These are phyloP conservation scores for Colletotrichum falcatum DNA, from an alignment of 2,329 filamentous ascomycete species.

Conservation along the genomic window DNA sequence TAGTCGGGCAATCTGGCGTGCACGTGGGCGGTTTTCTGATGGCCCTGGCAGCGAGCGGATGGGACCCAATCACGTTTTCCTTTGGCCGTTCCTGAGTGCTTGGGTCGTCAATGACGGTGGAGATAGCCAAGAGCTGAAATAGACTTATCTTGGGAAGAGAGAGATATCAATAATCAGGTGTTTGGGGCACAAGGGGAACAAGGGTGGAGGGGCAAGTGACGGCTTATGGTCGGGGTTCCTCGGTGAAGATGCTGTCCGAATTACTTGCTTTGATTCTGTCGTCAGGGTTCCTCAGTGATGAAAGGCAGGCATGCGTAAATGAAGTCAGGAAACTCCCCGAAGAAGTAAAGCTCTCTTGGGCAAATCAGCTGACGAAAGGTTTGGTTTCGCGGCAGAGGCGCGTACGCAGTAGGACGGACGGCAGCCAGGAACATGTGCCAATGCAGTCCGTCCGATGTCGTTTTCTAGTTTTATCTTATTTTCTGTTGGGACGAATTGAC, in stretches of 20 bases:
- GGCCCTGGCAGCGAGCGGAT: conserved; percentile 21
- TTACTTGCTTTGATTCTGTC: not conserved
- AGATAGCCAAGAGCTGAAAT: not conserved
- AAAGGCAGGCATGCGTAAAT: not conserved
- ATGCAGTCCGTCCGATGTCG: conserved; percentile 25
- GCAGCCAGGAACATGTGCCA: conserved; percentile 30
- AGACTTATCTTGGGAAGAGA: conserved; percentile 8
- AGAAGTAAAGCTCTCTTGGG: not conserved
- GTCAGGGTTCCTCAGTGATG: not conserved
- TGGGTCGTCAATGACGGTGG: conserved; percentile 4
- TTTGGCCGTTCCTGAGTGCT: conserved; percentile 12
- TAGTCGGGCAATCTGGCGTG: conserved; percentile 47
- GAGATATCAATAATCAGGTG: not conserved
- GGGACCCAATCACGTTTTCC: conserved; percentile 28
- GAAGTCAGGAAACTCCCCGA: not conserved
- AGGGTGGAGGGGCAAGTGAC: too few species aligned
- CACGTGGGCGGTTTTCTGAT: conserved; percentile 34
- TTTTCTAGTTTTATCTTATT: not conserved
- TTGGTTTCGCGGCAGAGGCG: conserved; percentile 23
- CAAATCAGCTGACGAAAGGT: not conserved
- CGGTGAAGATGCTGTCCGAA: conserved; percentile 22
- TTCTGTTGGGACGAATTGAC: conserved; percentile 35
- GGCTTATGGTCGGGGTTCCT: not conserved
- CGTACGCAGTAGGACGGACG: not conserved
- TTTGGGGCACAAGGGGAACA: too few species aligned